phyloP scores from a whole-genome alignment of 78 protist genomes.

The slime mould (Dictyostelium discoideum) region dicty_2.7 NC_007089.4:1174501-1175000 shows the following conservation, averaged over 20 bases:
- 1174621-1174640: background rate
- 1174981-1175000: conserved; percentile 80
- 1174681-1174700: background rate
- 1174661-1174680: background rate
- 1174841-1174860: background rate
- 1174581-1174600: no score
- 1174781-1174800: background rate
- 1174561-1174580: no score
- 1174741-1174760: conserved; percentile 51
- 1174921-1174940: conserved; percentile 74
- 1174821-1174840: background rate
- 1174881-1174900: conserved; percentile 74
- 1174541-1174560: no score
- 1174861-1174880: conserved; percentile 75
- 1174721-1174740: background rate
- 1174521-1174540: no score
- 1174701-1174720: background rate
- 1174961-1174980: conserved; percentile 81
- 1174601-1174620: background rate
- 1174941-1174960: conserved; percentile 84
- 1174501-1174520: no score
- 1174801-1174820: background rate
- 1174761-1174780: conserved; percentile 49
- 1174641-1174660: no score
- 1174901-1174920: conserved; percentile 71